Conservation (phyloP, 2,329 filamentous ascomycete species). For the Kalmusia sp. region DNA sequence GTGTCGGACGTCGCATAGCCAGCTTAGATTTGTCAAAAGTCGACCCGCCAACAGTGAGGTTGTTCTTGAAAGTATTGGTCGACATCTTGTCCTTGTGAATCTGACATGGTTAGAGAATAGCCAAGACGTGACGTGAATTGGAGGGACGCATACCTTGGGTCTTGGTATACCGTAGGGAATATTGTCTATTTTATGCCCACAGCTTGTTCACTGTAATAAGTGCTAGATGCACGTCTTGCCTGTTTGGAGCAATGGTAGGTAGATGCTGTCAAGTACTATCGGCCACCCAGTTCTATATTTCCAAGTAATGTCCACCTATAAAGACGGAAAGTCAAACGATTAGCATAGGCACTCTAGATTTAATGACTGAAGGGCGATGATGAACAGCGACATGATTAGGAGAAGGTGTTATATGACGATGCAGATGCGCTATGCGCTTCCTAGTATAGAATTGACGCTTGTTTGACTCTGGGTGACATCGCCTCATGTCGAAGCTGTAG, state of each 20-base stretch:
- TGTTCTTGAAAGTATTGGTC: constrained; percentile 34
- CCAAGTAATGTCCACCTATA: constrained; percentile 16
- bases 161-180: constrained; percentile 4
- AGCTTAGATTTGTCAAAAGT: constrained; percentile 71
- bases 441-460: neutral
- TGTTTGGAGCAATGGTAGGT: constrained; percentile 14
- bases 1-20: constrained; percentile 78
- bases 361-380: neutral
- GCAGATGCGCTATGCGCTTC: neutral
- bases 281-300: constrained; percentile 17
- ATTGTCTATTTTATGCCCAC: constrained; percentile 11
- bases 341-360: constrained; percentile 9
- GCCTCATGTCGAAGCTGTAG: neutral
- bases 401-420: neutral
- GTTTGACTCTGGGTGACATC: neutral
- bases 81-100: constrained; percentile 29
- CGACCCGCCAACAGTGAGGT: constrained; percentile 35
- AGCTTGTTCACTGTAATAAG: constrained; percentile 18
- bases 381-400: neutral
- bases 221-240: constrained; percentile 15
- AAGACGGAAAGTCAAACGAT: constrained; percentile 18
- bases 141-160: constrained; percentile 22
- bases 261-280: constrained; percentile 13
- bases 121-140: neutral
- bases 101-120: constrained; percentile 14